Conservation (phyloP, 169 alveolate genomes). For the Plasmodium inui region DNA sequence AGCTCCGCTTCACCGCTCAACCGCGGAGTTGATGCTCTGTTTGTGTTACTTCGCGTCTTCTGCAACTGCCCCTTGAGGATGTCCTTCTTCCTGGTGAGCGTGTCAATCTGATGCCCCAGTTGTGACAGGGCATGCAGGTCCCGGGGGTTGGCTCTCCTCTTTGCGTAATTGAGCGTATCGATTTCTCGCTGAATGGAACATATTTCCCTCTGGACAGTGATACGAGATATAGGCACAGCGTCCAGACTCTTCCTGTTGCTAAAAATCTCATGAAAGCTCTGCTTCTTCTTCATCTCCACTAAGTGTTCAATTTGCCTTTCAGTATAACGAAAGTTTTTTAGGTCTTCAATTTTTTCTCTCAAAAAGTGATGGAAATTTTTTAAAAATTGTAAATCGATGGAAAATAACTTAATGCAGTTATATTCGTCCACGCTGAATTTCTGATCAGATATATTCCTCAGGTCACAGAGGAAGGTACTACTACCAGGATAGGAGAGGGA, state of each 20-base stretch:
- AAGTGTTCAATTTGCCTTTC: constrained; percentile 61
- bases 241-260: constrained; percentile 44
- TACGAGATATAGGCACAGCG: constrained; percentile 50
- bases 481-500: neutral
- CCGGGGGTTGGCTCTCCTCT: constrained; percentile 8
- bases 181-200: constrained; percentile 66
- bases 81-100: constrained; percentile 29
- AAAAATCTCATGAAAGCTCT: constrained; percentile 53
- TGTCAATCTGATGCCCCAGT: constrained; percentile 15
- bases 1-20: neutral
- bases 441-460: constrained; percentile 51
- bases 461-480: constrained; percentile 30
- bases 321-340: constrained; percentile 65
- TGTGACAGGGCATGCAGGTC: constrained; percentile 10
- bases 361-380: constrained; percentile 38
- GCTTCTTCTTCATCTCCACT: constrained; percentile 57
- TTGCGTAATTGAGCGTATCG: constrained; percentile 39
- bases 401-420: constrained; percentile 59
- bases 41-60: constrained; percentile 29
- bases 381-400: constrained; percentile 25
- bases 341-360: constrained; percentile 69
- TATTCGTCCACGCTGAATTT: constrained; percentile 53
- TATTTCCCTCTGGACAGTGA: constrained; percentile 49
- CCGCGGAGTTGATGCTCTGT: neutral
- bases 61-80: constrained; percentile 47